Conservation (phyloP, 1,284 basidiomycete species). For the Pseudozyma sp. region DNA sequence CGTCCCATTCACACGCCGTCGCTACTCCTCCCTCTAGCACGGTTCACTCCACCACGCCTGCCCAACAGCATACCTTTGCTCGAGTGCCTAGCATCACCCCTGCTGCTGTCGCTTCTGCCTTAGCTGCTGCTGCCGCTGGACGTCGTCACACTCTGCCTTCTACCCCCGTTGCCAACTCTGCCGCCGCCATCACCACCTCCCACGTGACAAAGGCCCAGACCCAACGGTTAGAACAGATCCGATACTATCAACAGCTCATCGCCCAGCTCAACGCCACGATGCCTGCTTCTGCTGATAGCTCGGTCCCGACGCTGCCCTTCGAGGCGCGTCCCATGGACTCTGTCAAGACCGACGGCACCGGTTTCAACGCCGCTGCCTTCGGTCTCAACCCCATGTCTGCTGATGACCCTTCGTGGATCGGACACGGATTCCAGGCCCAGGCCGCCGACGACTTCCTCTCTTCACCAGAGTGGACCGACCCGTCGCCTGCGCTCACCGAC, state of each 20-base stretch:
- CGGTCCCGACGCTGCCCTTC: constrained; percentile 35
- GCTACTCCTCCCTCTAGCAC: constrained; percentile 17
- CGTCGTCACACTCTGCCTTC: constrained; percentile 47
- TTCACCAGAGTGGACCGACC: constrained; percentile 63
- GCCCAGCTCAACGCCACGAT: constrained; percentile 50
- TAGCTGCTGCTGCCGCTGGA: constrained; percentile 27
- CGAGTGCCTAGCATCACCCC: constrained; percentile 46
- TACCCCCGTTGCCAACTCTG: constrained; percentile 9
- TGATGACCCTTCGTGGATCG: constrained; percentile 56
- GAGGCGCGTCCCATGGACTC: constrained; percentile 38
- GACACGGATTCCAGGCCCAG: constrained; percentile 54
- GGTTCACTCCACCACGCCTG: constrained; percentile 17
- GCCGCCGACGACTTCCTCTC: constrained; percentile 58
- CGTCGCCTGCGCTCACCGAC: constrained; percentile 61
- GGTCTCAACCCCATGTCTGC: constrained; percentile 57
- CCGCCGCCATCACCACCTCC: constrained; percentile 7
- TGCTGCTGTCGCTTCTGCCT: constrained; percentile 39
- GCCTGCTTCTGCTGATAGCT: constrained; percentile 41
- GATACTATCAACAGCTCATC: constrained; percentile 50
- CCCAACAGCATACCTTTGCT: constrained; percentile 35
- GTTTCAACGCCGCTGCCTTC: constrained; percentile 48
- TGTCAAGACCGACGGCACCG: constrained; percentile 28
- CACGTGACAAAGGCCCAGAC: constrained; percentile 18
- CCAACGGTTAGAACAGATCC: constrained; percentile 50
- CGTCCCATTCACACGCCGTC: constrained; percentile 13